Percentiles rank a stretch among this genome's conserved stretches.
phyloP scores from a whole-genome alignment of 2,329 filamentous ascomycete genomes.

The Chaetomium strumarium region DNA sequence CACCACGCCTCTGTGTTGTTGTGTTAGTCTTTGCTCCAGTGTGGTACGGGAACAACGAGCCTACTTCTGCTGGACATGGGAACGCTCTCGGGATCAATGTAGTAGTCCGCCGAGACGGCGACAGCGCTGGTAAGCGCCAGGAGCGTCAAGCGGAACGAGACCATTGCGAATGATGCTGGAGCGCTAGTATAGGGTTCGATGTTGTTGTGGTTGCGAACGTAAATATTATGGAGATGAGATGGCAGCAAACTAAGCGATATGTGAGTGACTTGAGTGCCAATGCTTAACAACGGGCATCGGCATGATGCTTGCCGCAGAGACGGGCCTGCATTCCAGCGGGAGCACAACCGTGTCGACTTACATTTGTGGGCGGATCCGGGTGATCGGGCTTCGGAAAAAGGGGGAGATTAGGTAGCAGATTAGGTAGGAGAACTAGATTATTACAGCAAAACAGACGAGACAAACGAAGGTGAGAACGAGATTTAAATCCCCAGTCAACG shows the following conservation, averaged over 20 bases:
- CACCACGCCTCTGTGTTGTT: conserved; percentile 56
- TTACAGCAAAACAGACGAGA: conserved; percentile 1
- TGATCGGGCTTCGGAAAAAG: conserved; percentile 1
- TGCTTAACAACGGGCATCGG: neutral
- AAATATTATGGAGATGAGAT: neutral
- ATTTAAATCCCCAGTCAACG: conserved; percentile 1
- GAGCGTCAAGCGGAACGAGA: conserved; percentile 47
- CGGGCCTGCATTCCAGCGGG: conserved; percentile 6
- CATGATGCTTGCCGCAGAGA: conserved; percentile 10
- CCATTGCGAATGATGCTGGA: conserved; percentile 37
- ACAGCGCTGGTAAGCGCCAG: conserved; percentile 51
- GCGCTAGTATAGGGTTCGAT: neutral
- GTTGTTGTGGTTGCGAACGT: neutral
- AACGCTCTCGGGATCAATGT: conserved; percentile 58
- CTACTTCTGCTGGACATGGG: conserved; percentile 45
- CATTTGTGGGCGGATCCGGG: neutral
- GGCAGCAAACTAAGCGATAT: conserved; percentile 8
- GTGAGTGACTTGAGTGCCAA: conserved; percentile 7
- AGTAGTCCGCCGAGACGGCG: conserved; percentile 51
- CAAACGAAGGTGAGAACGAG: conserved; percentile 20
- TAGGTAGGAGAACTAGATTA: conserved; percentile 7
- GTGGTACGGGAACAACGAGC: conserved; percentile 24
- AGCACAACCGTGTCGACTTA: conserved; percentile 1
- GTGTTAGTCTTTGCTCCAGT: conserved; percentile 5
- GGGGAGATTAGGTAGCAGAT: neutral